Percentiles rank a stretch among this genome's conserved stretches.
phyloP scores from a whole-genome alignment of 2,329 filamentous ascomycete species.

The Pyricularia pennisetigena region DNA sequence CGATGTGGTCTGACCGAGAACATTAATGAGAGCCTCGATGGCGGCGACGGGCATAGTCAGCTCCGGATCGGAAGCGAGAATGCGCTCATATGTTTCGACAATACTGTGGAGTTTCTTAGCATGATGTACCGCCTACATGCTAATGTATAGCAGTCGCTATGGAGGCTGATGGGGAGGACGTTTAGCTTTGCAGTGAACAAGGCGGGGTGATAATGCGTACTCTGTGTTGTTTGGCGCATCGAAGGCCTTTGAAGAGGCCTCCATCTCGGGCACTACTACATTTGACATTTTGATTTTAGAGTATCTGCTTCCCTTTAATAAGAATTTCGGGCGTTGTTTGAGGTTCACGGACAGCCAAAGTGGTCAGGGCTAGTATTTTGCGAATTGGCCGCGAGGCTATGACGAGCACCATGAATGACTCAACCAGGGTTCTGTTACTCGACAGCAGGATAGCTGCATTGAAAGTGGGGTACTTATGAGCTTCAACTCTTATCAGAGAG shows the following conservation, averaged over 20 bases:
- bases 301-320: too few relatives aligned
- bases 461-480: background rate
- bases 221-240: background rate
- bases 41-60: constrained; percentile 86
- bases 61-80: constrained; percentile 60
- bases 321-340: background rate
- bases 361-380: background rate
- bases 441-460: background rate
- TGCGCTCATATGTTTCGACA: constrained; percentile 42
- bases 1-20: constrained; percentile 69
- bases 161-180: background rate
- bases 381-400: background rate
- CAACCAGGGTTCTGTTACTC: background rate
- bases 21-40: constrained; percentile 58
- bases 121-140: background rate
- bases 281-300: background rate
- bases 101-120: constrained; percentile 29
- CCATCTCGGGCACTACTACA: background rate
- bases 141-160: background rate
- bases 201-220: background rate
- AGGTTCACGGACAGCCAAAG: background rate
- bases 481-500: background rate
- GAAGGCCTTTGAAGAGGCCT: background rate
- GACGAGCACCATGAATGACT: background rate
- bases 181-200: background rate